Evolutionary conservation across 108 stramenopile genomes (phyloP), one percentile per base, ranked within the genome.

Genomic region (Epithemia pelagica): DNA sequence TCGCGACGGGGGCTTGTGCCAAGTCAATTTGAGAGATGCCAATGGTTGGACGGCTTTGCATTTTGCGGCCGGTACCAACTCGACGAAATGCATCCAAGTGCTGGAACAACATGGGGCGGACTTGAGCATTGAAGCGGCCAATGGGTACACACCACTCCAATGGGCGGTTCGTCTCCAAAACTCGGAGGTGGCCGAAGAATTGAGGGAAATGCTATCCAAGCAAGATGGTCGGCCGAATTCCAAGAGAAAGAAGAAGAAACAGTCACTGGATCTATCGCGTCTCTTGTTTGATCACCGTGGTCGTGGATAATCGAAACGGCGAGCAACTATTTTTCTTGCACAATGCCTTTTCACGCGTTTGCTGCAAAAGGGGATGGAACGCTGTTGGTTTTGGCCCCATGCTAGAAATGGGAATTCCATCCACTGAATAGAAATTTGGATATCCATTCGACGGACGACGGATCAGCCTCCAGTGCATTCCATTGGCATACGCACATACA

Each of bases 21-120:
- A 83, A 46, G 78, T 88, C 23, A 81, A 88, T 58, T 27, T 75
- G 15, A 62, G 54, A 23, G 90, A 91, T 66, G 66, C 75, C 57
- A 91, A 90, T 61, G 83, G 85, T 0, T 90, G 89, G 89, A 90
- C 81, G 1, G 89, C 89, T 3, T 28, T 85, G 64, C 89, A 90
- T 60, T 90, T 90, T 72, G 82, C 84, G 5, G 85, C 89, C 0
- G 89, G 89, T 0, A 73, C 84, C 20, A 87, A 90, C 53, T 65
- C 73, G 8, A 78, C 80, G 0, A 54, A 70, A n/a, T 69, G 75
- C 0, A 75, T 83, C 0, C 69, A 71, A 8, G 72, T 85, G 2
- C 68, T 90, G 58, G 85, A 75, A 0, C 62, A 71, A 18, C 72
- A 83, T 29, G 90, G 90, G 27, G 87, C 90, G 46, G 62, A 80